Base-by-base conservation (phyloP, 2,329 filamentous ascomycete genomes). In the Westerdykella ornata region DNA sequence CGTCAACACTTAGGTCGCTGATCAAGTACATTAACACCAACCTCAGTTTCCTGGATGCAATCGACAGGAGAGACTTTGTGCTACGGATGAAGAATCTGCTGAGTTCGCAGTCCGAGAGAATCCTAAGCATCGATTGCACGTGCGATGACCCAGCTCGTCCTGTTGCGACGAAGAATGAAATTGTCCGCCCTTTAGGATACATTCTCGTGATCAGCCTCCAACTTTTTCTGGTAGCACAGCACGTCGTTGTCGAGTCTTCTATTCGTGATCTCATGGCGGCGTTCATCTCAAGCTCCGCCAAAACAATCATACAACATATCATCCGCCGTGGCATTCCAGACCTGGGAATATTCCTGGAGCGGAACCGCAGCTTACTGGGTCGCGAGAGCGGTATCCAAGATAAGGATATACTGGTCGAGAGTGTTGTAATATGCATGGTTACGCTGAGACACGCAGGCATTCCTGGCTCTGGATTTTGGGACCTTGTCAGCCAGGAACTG, bases 11-110 rank as follows among this genome's bases (percentile, higher is more conserved):
- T n/a, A 66, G 72, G 39, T 70, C 70, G 11, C 42, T 77, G 16
- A 61, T 76, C 20, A 60, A 59, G 17, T 81, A 78, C 47, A 51
- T 73, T 32, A 71, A 71, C 7, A 63, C 68, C 3, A 63, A 64
- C 32, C 51, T 81, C 2, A 67, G 67, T 32, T 80, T 80, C 47
- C 62, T 70, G 20, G 77, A 81, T 52, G 63, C 72, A 1, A 62
- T 79, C 14, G 77, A 80, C 53, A 70, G 77, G 14, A 58, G 51
- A 18, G 57, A 62, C 4, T 79, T 73, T 48, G 60, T 72, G 3
- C 51, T 58, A 14, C 68, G 67, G 41, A 56, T 74, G 35, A 59
- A 59, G 13, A 59, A 62, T n/a, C 45, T 75, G 12, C 57, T 68
- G 26, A 62, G 70, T 33, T 55, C 61, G 3, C 32, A 70, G 4